Evolutionary conservation across 495 filamentous ascomycete genomes (phyloP).

Genomic region (Xylaria bambusicola): DNA sequence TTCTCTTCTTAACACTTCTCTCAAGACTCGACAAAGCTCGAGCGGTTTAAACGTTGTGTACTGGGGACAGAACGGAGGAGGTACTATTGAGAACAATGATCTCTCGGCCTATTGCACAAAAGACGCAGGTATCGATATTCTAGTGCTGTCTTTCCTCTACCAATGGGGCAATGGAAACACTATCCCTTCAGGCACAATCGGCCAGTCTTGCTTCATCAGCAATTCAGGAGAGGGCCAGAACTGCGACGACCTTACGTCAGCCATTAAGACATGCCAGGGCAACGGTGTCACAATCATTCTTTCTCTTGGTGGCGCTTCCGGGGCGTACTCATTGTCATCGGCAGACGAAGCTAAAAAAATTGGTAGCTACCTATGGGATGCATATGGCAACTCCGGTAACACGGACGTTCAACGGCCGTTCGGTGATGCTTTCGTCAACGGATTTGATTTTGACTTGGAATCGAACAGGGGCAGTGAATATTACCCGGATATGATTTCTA

Average conservation of each 20-base stretch:
- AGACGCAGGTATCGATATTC: constrained; percentile 46
- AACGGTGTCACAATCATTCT: constrained; percentile 53
- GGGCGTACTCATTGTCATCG: constrained; percentile 42
- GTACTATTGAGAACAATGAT: constrained; percentile 44
- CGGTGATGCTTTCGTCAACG: constrained; percentile 54
- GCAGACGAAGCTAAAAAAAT: constrained; percentile 46
- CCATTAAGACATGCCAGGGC: constrained; percentile 53
- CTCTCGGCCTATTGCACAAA: constrained; percentile 43
- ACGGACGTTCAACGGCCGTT: constrained; percentile 45
- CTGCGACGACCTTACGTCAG: constrained; percentile 47
- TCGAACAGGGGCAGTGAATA: constrained; percentile 42
- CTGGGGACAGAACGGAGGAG: constrained; percentile 48
- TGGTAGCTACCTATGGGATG: constrained; percentile 54
- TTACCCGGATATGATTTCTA: constrained; percentile 43
- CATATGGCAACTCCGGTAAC: constrained; percentile 49
- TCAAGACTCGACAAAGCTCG: constrained; percentile 26
- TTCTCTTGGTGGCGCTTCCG: constrained; percentile 49
- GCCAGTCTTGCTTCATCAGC: constrained; percentile 41
- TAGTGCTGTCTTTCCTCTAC: constrained; percentile 57
- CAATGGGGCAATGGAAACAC: constrained; percentile 37
- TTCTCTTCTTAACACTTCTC: constrained; percentile 6
- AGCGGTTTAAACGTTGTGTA: constrained; percentile 44
- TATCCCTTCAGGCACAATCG: constrained; percentile 42
- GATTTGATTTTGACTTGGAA: constrained; percentile 63
- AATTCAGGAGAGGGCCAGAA: constrained; percentile 36